These are phyloP conservation scores for Pyrenochaeta sp. DNA, from an alignment of 2,329 filamentous ascomycete genomes.

Conservation along the genomic window DNA sequence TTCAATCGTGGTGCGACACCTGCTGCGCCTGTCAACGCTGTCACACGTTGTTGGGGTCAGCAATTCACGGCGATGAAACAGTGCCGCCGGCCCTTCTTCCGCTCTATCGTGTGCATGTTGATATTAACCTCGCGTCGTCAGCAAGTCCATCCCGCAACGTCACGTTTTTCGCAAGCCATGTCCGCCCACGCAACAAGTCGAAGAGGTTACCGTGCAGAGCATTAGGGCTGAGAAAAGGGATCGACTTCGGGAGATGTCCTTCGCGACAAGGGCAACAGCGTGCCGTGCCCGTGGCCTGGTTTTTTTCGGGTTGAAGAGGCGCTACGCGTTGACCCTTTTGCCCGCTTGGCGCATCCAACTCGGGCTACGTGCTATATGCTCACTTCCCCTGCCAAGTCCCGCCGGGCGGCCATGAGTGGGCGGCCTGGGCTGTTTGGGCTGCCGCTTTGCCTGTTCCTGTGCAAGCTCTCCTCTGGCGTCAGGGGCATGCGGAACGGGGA, in stretches of 20 bases:
- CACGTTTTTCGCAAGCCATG: not conserved
- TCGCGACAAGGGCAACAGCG: not conserved
- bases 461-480: conserved; percentile 26
- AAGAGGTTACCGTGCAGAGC: not conserved
- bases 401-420: conserved; percentile 36
- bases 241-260: not conserved
- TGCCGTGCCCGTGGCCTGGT: not conserved
- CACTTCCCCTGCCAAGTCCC: conserved; percentile 50
- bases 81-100: conserved; percentile 6
- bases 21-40: conserved; percentile 19
- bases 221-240: not conserved
- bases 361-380: conserved; percentile 10
- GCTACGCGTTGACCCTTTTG: conserved; percentile 12
- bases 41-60: conserved; percentile 10
- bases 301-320: conserved; percentile 7
- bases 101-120: conserved; percentile 3
- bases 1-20: conserved; percentile 34
- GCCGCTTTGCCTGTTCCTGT: conserved; percentile 40
- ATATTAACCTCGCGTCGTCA: not conserved
- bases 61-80: conserved; percentile 8
- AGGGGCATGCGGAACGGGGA: conserved; percentile 29
- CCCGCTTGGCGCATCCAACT: conserved; percentile 14
- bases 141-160: not conserved
- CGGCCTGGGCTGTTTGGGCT: conserved; percentile 15
- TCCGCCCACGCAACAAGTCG: not conserved